Percentiles rank a stretch among this genome's conserved stretches.
Evolutionary conservation across 352 stramenopile species (phyloP).

Genomic region (Phytophthora megakarya): DNA sequence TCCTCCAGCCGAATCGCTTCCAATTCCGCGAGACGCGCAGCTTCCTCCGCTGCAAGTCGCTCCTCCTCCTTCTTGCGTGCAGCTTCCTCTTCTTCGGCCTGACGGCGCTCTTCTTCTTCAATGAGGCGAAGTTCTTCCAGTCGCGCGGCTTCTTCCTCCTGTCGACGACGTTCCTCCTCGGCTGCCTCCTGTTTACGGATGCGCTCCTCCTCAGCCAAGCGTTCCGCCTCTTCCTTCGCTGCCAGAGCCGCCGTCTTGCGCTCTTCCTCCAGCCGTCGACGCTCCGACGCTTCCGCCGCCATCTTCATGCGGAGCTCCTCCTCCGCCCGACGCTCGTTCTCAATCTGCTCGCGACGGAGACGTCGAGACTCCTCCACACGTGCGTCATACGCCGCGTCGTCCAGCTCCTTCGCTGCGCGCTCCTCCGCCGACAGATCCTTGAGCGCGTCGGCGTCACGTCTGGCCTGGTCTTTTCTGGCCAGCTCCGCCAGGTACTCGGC

Average conservation of each 20-base stretch:
- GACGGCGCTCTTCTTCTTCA: constrained; percentile 44
- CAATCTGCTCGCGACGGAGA: constrained; percentile 77
- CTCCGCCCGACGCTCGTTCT: constrained; percentile 61
- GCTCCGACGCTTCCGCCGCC: constrained; percentile 49
- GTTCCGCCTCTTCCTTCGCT: constrained; percentile 38
- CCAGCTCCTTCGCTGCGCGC: constrained; percentile 46
- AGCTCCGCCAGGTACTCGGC: constrained; percentile 84
- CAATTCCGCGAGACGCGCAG: constrained; percentile 33
- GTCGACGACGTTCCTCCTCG: constrained; percentile 28
- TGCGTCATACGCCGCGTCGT: constrained; percentile 74
- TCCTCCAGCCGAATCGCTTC: constrained; percentile 36
- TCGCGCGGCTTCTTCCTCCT: constrained; percentile 31
- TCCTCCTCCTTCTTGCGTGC: constrained; percentile 38
- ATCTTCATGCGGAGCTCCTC: constrained; percentile 58
- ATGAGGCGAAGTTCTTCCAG: constrained; percentile 33
- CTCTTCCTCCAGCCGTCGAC: constrained; percentile 44
- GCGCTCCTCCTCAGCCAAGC: constrained; percentile 43
- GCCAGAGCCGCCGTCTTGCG: constrained; percentile 39
- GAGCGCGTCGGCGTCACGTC: constrained; percentile 65
- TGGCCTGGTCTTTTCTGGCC: constrained; percentile 63
- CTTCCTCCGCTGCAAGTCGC: constrained; percentile 38
- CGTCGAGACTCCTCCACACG: constrained; percentile 82
- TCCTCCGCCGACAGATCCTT: constrained; percentile 71
- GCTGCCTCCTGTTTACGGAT: constrained; percentile 22
- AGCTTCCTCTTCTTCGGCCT: constrained; percentile 37